Evolutionary conservation across 2,329 filamentous ascomycete species (phyloP).

Genomic region (Colletotrichum cereale): DNA sequence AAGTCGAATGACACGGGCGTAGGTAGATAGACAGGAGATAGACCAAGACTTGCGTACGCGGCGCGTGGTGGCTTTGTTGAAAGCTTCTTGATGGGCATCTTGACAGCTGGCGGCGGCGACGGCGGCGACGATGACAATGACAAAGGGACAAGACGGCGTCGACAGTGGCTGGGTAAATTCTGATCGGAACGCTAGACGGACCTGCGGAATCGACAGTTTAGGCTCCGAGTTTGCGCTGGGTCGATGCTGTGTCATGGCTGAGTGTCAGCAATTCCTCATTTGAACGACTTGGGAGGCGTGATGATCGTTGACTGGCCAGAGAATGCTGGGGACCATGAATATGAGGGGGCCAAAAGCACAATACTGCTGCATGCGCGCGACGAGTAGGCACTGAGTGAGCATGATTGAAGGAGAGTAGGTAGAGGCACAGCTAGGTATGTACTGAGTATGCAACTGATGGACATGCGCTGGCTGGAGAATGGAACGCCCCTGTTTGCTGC

Average conservation of each 20-base stretch:
- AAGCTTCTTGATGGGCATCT: constrained; percentile 20
- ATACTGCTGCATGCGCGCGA: not conserved
- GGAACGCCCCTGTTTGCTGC: not conserved
- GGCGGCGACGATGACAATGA: not conserved
- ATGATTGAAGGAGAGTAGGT: not conserved
- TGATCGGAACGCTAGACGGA: not conserved
- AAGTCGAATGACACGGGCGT: not conserved
- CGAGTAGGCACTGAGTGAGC: not conserved
- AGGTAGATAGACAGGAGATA: not conserved
- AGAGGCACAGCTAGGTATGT: not conserved
- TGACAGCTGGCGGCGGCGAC: constrained; percentile 14
- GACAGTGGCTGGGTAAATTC: constrained; percentile 22
- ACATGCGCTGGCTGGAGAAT: not conserved
- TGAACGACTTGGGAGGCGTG: constrained; percentile 8
- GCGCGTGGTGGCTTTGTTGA: constrained; percentile 18
- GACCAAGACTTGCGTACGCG: constrained; percentile 28
- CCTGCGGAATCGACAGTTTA: not conserved
- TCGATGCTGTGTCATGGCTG: not conserved
- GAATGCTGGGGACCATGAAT: not conserved
- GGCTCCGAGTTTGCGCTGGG: not conserved
- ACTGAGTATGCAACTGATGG: too few relatives aligned
- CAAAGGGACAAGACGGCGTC: constrained; percentile 4
- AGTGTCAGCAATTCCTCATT: constrained; percentile 16
- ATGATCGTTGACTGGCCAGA: not conserved
- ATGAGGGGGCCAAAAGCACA: not conserved